Evolutionary conservation across 495 filamentous ascomycete species (phyloP).

Genomic region (Corynascus novoguineensis): DNA sequence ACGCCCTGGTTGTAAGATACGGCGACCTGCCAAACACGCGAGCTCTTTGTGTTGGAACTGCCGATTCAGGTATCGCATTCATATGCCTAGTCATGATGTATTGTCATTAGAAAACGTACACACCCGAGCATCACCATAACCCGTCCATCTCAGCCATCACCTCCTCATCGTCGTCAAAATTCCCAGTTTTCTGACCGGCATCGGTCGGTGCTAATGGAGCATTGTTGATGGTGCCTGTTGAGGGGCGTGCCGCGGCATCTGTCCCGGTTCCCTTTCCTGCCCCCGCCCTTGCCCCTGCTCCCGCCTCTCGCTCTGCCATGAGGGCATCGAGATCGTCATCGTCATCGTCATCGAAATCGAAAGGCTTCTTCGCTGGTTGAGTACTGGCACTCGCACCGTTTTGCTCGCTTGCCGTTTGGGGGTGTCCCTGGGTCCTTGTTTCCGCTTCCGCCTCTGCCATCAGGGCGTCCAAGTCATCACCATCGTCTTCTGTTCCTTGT

Average conservation of each 20-base stretch:
- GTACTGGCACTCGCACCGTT: neutral
- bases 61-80: neutral
- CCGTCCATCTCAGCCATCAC: conserved; percentile 63
- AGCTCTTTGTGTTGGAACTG: neutral
- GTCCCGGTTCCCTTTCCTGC: conserved; percentile 4
- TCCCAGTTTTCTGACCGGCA: neutral
- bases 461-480: conserved; percentile 41
- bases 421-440: neutral
- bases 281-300: no score
- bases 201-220: neutral
- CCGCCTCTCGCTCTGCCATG: conserved; percentile 31
- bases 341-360: conserved; percentile 4
- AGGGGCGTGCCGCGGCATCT: neutral
- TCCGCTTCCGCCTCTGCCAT: conserved; percentile 38
- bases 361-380: neutral
- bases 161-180: conserved; percentile 57
- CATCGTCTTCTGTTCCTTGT: conserved; percentile 5
- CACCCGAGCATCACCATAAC: conserved; percentile 44
- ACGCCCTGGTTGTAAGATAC: neutral
- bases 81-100: neutral
- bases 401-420: conserved; percentile 5
- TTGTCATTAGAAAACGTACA: neutral
- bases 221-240: neutral
- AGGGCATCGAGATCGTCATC: conserved; percentile 42
- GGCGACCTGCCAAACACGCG: no score